Base-by-base conservation (phyloP, 495 filamentous ascomycete genomes). In the Aspergillus wentii region DNA sequence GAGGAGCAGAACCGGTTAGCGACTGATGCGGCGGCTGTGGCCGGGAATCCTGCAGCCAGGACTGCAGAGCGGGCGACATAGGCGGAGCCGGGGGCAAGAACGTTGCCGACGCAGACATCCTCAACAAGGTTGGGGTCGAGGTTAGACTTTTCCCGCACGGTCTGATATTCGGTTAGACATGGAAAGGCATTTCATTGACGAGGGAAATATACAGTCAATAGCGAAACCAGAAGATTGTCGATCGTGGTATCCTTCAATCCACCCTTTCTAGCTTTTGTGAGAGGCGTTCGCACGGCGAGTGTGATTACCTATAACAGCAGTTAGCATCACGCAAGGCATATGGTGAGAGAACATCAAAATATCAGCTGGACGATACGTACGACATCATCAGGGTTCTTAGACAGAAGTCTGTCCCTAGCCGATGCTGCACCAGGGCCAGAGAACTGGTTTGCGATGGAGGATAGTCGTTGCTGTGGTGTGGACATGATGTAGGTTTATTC, bases 1-100 rank as follows among this genome's bases (percentile, higher is more conserved):
- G 91, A 95, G 9, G 87, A 94, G 73, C 91, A 97, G 76, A 96
- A 96, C 34, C 91, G 84, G 74, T 95, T 97, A 25, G 87, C 72
- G 39, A 80, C 75, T 14, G 78, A 90, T 35, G 84, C 82, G 36
- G 78, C 75, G 21, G 85, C 74, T 11, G 88, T 94, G 51, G 85
- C 91, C 38, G 91, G 91, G 71, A 89, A 92, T 44, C 91, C 91
- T 33, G 91, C 91, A 22, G 87, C 86, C 42, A 97, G 84, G 17
- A 86, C 74, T 14, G 91, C 86, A 20, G 88, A 87, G 38, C 91
- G 89, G 41, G 82, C 75, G 52, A 91, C 84, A 71, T 95, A 95
- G 23, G 89, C 80, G 17, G 83, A 72, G 32, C 51, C 41, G 9
- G 57, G 54, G 38, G 35, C 41, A 41, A 84, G 48, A 56, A 88